A percentile compares a stretch with the other conserved stretches of the same genome.
phyloP scores from a whole-genome alignment of 768 basidiomycete genomes.

The Amanita brunnescens region DNA sequence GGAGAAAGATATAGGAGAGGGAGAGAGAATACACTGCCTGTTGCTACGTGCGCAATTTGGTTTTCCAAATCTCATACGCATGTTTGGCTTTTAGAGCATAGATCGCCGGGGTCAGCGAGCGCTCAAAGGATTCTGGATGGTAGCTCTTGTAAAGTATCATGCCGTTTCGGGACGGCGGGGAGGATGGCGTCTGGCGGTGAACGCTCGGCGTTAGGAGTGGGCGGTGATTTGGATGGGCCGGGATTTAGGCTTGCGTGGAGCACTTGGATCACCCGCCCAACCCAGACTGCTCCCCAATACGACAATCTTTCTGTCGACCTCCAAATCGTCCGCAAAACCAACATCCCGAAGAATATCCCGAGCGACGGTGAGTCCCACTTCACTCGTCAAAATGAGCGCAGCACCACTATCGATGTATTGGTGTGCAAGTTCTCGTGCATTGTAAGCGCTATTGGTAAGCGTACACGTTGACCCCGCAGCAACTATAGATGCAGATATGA shows the following conservation, averaged over 20 bases:
- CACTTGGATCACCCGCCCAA: slow-evolving; percentile 35
- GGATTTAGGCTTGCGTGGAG: slow-evolving; percentile 17
- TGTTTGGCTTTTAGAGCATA: neutral
- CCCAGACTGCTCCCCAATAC: slow-evolving; percentile 40
- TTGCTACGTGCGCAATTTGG: too few species aligned
- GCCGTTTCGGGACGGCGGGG: too few species aligned
- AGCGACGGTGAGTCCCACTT: slow-evolving; percentile 48
- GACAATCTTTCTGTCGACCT: slow-evolving; percentile 47
- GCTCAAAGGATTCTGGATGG: too few species aligned
- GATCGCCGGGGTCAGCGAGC: too few species aligned
- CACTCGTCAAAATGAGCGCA: slow-evolving; percentile 52
- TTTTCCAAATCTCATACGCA: too few species aligned
- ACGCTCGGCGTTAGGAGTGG: too few species aligned
- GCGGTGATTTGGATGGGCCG: too few species aligned
- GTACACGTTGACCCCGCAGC: slow-evolving; percentile 65
- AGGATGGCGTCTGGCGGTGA: too few species aligned
- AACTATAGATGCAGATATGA: slow-evolving; percentile 23
- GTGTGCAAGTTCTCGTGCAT: slow-evolving; percentile 54
- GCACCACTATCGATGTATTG: slow-evolving; percentile 68
- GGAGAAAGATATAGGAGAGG: neutral
- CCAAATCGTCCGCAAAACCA: slow-evolving; percentile 34
- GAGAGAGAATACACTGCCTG: too few species aligned
- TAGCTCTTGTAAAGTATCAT: too few species aligned
- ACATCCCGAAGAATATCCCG: slow-evolving; percentile 45
- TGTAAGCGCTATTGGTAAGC: slow-evolving; percentile 68